These are phyloP conservation scores for Albophoma yamanashiensis DNA, from an alignment of 2,329 filamentous ascomycete species.

Conservation along the genomic window DNA sequence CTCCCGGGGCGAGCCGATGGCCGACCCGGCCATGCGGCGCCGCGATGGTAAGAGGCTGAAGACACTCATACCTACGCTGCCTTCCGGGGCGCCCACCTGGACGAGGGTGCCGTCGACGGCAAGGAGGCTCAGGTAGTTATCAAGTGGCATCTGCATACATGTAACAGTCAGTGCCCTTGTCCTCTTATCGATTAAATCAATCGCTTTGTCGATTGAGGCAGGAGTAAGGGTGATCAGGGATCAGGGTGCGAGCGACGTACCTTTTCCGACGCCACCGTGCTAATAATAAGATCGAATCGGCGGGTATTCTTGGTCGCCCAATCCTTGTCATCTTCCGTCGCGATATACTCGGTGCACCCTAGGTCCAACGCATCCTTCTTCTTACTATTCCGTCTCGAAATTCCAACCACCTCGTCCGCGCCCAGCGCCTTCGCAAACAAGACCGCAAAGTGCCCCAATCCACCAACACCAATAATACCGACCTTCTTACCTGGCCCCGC, in stretches of 20 bases:
- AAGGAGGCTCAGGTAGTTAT: conserved; percentile 49
- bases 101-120: conserved; percentile 50
- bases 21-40: conserved; percentile 32
- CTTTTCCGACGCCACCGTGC: conserved; percentile 35
- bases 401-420: conserved; percentile 49
- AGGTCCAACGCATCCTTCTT: conserved; percentile 42
- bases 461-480: conserved; percentile 58
- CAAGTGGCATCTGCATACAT: conserved; percentile 46
- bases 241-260: conserved; percentile 3
- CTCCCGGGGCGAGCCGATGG: conserved; percentile 39
- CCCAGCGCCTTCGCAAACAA: conserved; percentile 58
- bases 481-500: conserved; percentile 57
- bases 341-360: conserved; percentile 41
- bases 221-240: no score
- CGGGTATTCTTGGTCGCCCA: conserved; percentile 42
- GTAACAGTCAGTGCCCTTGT: neutral
- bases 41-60: conserved; percentile 46
- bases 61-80: conserved; percentile 4
- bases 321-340: conserved; percentile 33
- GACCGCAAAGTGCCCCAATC: conserved; percentile 58
- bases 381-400: conserved; percentile 43
- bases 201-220: no score
- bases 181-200: neutral
- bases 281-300: conserved; percentile 47
- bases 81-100: conserved; percentile 41